Base-by-base conservation (phyloP, 495 filamentous ascomycete species). In the Penicillium coprophilum region DNA sequence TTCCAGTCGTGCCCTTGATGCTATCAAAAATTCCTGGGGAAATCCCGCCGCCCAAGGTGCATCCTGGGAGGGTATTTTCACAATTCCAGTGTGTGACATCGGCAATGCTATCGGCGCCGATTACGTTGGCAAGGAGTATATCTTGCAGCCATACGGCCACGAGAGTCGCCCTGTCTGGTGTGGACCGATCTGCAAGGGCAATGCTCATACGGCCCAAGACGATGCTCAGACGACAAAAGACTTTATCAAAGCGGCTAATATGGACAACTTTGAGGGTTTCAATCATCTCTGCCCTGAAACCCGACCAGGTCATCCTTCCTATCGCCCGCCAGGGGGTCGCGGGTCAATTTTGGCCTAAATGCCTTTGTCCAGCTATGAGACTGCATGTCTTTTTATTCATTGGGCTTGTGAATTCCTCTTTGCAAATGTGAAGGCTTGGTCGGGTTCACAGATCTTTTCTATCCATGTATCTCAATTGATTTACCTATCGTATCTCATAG, bases 71-170 rank as follows among this genome's bases (percentile, higher is more conserved):
- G 65, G 67, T 38, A 64, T 63, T 9, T 67, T 69, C 45, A 70
- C 63, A 10, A 52, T 70, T 27, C 66, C 68, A 2, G 63, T 65
- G 20, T 71, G 68, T 30, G 61, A 71, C 55, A 63, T 71, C 15
- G 38, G 57, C 27, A 31, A 11, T 19, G 58, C 66, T 3, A 51
- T 67, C 21, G 24, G 46, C 11, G 11, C 48, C 17, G 34, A 60
- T 19, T 60, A 57, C 27, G 15, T 62, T 30, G 17, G 19, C 5
- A 62, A 62, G 38, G 48, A 61, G 41, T 71, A 57, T 27, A 69
- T 67, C 20, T 46, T 69, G 13, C 61, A 69, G 50, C 56, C 60
- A 11, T 63, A 69, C 36, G 64, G 57, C 2, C 56, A 63, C 51
- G 64, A 69, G 28, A 52, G 48, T 7, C 51, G 68, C 11, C 68